Evolutionary conservation across 2,329 filamentous ascomycete species (phyloP).

Genomic region (Exophiala dermatitidis): DNA sequence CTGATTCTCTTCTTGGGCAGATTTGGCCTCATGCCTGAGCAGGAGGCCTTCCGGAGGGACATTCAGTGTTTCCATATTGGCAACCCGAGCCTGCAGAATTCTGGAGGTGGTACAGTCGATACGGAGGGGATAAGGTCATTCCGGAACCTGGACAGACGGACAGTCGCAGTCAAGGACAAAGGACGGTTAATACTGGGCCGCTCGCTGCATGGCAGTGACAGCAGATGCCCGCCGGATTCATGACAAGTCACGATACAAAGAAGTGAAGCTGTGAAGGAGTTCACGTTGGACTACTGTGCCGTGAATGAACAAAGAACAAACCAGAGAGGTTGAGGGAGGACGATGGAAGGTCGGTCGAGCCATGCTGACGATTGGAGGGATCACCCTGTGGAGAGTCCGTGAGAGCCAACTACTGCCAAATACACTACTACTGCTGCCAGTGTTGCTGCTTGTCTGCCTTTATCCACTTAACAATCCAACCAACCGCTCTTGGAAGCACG

Average conservation of each 20-base stretch:
- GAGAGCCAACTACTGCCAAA: not conserved
- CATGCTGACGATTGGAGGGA: constrained; percentile 24
- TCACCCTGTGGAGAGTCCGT: constrained; percentile 11
- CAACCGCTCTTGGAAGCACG: constrained; percentile 23
- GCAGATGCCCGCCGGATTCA: constrained; percentile 15
- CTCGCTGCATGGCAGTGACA: constrained; percentile 22
- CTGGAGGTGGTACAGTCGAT: not conserved
- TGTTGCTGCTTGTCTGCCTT: not conserved
- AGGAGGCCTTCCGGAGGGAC: constrained; percentile 20
- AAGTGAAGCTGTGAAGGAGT: constrained; percentile 9
- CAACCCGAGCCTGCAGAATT: not conserved
- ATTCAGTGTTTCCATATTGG: constrained; percentile 20
- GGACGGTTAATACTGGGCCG: constrained; percentile 1
- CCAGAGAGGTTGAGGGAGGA: constrained; percentile 15
- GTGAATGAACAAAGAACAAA: constrained; percentile 10
- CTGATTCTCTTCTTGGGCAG: constrained; percentile 4
- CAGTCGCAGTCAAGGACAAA: not conserved
- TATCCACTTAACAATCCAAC: not conserved
- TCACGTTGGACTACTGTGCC: constrained; percentile 6
- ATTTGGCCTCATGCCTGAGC: constrained; percentile 8
- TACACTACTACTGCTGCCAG: not conserved
- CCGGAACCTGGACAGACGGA: not conserved
- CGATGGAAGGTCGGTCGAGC: constrained; percentile 3
- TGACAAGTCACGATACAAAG: constrained; percentile 13
- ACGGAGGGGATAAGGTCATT: constrained; percentile 5